Conservation (phyloP, 768 basidiomycete genomes). For the Pleurotus cornucopiae region DNA sequence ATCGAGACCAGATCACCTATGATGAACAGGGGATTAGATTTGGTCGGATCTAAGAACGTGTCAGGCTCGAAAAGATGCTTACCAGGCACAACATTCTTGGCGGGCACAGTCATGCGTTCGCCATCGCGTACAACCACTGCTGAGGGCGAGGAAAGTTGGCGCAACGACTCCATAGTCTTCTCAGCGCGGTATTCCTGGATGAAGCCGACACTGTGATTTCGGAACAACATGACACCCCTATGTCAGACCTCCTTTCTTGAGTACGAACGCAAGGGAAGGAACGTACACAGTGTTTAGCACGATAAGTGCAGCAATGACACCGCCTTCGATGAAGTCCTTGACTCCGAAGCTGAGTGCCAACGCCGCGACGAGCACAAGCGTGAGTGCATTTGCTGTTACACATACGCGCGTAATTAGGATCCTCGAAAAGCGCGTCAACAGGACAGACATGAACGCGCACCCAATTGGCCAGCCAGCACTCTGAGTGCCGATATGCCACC, state of each 20-base stretch:
- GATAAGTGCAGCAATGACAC: slow-evolving; percentile 13
- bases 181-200: slow-evolving; percentile 45
- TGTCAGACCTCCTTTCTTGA: neutral
- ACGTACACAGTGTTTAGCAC: slow-evolving; percentile 36
- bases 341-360: slow-evolving; percentile 8
- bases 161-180: slow-evolving; percentile 47
- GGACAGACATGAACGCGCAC: slow-evolving; percentile 15
- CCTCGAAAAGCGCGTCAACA: neutral
- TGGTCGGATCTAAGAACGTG: neutral
- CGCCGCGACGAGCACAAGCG: slow-evolving; percentile 19
- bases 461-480: slow-evolving; percentile 30
- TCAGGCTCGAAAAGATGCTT: slow-evolving; percentile 1
- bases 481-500: slow-evolving; percentile 28
- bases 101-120: slow-evolving; percentile 34
- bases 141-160: slow-evolving; percentile 42
- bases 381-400: slow-evolving; percentile 35
- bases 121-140: slow-evolving; percentile 40
- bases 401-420: neutral
- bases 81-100: slow-evolving; percentile 38
- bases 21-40: neutral
- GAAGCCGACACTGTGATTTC: slow-evolving; percentile 31
- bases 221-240: neutral
- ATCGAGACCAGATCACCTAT: slow-evolving; percentile 34
- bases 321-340: slow-evolving; percentile 6
- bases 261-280: neutral